Percentiles rank a stretch among this genome's conserved stretches.
Conservation (phyloP, 495 filamentous ascomycete genomes). For the Hamigera avellanea region DNA sequence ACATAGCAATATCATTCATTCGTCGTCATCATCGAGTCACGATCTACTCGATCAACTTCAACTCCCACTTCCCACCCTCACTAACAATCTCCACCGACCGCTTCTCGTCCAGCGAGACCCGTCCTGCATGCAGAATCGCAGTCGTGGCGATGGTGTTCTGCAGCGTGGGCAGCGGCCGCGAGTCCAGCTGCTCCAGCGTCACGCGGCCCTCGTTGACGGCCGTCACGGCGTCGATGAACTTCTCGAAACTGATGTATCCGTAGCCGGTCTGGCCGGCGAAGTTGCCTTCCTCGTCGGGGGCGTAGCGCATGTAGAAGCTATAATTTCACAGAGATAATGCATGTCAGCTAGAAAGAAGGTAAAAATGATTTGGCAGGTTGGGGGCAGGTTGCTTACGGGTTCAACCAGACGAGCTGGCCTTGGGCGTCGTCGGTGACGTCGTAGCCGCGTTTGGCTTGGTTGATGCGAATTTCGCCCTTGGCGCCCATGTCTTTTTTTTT, state of each 20-base stretch:
- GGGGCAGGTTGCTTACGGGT: conserved; percentile 39
- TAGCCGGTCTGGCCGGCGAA: conserved; percentile 87
- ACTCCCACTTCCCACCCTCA: conserved; percentile 51
- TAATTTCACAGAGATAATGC: too few species aligned
- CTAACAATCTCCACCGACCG: conserved; percentile 61
- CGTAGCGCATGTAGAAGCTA: conserved; percentile 90
- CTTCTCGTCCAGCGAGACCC: conserved; percentile 69
- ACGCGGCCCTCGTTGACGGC: conserved; percentile 60
- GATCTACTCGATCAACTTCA: conserved; percentile 40
- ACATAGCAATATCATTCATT: too few species aligned
- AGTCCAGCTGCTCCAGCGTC: conserved; percentile 64
- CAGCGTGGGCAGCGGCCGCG: conserved; percentile 70
- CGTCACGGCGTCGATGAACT: conserved; percentile 82
- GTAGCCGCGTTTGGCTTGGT: conserved; percentile 91
- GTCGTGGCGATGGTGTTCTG: conserved; percentile 83
- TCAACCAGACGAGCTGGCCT: conserved; percentile 66
- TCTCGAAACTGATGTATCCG: conserved; percentile 89
- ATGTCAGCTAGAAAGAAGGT: too few species aligned
- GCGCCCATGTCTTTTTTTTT: conserved; percentile 52
- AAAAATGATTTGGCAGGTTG: neutral
- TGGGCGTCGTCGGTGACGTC: conserved; percentile 77
- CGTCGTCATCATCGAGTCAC: too few species aligned
- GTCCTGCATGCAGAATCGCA: conserved; percentile 80
- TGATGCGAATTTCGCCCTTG: conserved; percentile 74
- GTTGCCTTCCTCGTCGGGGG: conserved; percentile 89